Evolutionary conservation across 148 eudicot genomes (phyloP), one percentile per base, ranked within the genome.

Genomic region (Amaranthus palmeri): DNA sequence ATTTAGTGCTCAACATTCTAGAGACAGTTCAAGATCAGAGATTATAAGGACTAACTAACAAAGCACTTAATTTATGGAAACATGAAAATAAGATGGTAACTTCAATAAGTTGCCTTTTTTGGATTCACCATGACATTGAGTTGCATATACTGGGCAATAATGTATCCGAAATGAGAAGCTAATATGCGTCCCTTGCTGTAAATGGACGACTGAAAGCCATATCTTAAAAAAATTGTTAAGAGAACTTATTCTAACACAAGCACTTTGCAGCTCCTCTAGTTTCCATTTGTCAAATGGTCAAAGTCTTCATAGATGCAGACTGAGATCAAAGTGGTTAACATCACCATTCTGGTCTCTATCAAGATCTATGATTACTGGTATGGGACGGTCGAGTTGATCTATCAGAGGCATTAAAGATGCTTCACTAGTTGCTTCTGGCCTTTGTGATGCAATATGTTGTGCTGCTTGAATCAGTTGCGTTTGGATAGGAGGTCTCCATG

Each of bases 361-460:
- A 14, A 72, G 80, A 72, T 72, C 72, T 18, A 67, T 67, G 67
- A 77, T 72, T 45, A 59, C 63, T 50, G 76, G 76, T n/a, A 72
- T 77, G 52, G 76, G 80, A 15, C 54, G 72, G 43, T 72, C 57
- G 15, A 72, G 80, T 40, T 77, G 76, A 53, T 77, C 50, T 67
- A 77, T 54, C 11, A 72, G 47, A 54, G 76, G 76, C 72, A 66
- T 60, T 46, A 69, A 25, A 61, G 11, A 18, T 52, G 54, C 52
- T 2, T 67, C 65, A 59, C 62, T 25, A 14, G 13, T 59, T 60
- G 12, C 67, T 13, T 66, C 60, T 50, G 62, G 52, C 54, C 7
- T n/a, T 13, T 43, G 68, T 49, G 51, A 10, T 61, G 58, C 69
- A n/a, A 47, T 17, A 67, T 72, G 62, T 11, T 74, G 66, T 43